Base-by-base conservation (phyloP, 257 asterid species). In the Craterostigma plantagineum region DNA sequence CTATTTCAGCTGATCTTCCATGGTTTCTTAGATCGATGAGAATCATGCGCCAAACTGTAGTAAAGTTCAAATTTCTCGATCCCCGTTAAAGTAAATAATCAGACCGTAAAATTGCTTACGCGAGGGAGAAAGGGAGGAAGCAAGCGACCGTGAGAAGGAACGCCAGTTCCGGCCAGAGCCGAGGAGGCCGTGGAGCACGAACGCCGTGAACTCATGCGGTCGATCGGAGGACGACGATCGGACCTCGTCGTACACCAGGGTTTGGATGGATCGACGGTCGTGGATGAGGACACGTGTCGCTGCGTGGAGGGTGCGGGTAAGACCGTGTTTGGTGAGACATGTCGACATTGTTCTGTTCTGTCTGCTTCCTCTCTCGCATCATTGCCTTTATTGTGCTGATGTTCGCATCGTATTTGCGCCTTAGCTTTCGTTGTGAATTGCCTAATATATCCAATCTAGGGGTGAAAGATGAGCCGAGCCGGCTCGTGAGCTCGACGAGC, bases 151-250 rank as follows among this genome's bases (percentile, higher is more conserved):
- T 35, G 93, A 67, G 66, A 79, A 83, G 48, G 95, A 77, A 38
- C 91, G 87, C 98, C 98, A 90, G 62, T 83, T 90, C 33, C 95
- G 92, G 33, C 73, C 78, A 43, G 98, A 83, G 38, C 95, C 95
- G 44, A 79, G 75, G 56, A 90, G 87, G 46, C 98, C 94, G 46
- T 90, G 98, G 58, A 90, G 67, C 27, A 90, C 69, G 36, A 90
- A 66, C 33, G 95, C 95, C 33, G 98, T 79, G 73, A 55, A 64
- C 36, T 67, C 45, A 53, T 54, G 63, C 9, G 79, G 86, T 11
- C 63, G 56, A 10, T 63, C 77, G 11, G 73, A 69, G 9, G 69
- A 45, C 9, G 81, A 63, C 30, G 59, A 62, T 23, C 30, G 30
- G 46, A 83, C 52, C 64, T 83, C 93, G 38, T 83, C 94, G 58